Conservation (phyloP, 371 early-diverging fungal species). For the Rhizopus stolonifer region DNA sequence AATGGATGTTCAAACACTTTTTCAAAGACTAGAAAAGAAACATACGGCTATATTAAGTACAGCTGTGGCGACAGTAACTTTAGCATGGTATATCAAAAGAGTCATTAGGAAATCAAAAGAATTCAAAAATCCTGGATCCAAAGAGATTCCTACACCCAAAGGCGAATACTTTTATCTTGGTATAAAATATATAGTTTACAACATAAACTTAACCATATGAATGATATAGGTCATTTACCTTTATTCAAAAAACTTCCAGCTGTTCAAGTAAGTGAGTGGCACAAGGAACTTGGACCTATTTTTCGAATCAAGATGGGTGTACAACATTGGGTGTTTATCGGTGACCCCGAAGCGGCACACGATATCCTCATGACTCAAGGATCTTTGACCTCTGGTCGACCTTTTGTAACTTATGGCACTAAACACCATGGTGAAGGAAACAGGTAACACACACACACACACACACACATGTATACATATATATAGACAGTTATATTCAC, state of each 20-base stretch:
- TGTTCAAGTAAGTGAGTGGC: constrained; percentile 22
- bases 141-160: constrained; percentile 17
- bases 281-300: constrained; percentile 19
- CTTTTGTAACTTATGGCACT: constrained; percentile 10
- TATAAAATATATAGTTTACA: not conserved
- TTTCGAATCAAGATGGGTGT: constrained; percentile 19
- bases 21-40: not conserved
- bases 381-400: constrained; percentile 9
- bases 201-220: not conserved
- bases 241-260: constrained; percentile 5
- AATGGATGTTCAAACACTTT: not conserved
- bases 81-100: not conserved
- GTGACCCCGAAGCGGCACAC: too few species aligned
- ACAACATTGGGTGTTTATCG: constrained; percentile 23
- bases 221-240: constrained; percentile 13
- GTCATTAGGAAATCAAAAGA: not conserved
- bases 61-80: not conserved
- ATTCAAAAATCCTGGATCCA: not conserved
- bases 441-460: constrained; percentile 18
- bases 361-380: constrained; percentile 17
- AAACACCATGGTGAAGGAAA: constrained; percentile 2
- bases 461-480: not conserved
- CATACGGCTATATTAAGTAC: not conserved
- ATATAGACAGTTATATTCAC: not conserved
- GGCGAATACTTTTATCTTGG: constrained; percentile 15